Percentiles rank a stretch among this genome's conserved stretches.
Conservation (phyloP, 2,329 filamentous ascomycete genomes). For the Xylariaceae sp. region DNA sequence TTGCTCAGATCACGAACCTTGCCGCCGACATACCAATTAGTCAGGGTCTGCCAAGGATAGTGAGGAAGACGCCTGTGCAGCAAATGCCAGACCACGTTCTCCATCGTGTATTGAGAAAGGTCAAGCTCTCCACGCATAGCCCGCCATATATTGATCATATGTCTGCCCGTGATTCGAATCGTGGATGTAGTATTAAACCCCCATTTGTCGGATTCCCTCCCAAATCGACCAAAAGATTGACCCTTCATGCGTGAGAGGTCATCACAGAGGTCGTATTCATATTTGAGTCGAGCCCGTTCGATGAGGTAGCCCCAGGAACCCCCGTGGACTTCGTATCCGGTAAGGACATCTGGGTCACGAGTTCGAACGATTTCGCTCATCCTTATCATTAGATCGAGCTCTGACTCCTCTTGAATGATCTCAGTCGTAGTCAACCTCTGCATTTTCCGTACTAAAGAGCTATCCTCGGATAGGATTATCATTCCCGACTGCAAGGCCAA, state of each 20-base stretch:
- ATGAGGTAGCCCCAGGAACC: conserved; percentile 94
- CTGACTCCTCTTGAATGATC: conserved; percentile 68
- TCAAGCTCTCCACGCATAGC: conserved; percentile 93
- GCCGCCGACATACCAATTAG: conserved; percentile 70
- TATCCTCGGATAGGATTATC: conserved; percentile 62
- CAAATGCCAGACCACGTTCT: conserved; percentile 89
- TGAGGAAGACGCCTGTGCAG: conserved; percentile 84
- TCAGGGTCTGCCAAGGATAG: conserved; percentile 73
- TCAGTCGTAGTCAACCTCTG: conserved; percentile 56
- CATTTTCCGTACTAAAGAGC: conserved; percentile 54
- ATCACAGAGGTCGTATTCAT: conserved; percentile 84
- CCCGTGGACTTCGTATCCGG: conserved; percentile 91
- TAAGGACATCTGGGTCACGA: conserved; percentile 86
- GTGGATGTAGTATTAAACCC: conserved; percentile 91
- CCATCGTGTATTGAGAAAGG: conserved; percentile 89
- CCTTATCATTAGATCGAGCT: conserved; percentile 78
- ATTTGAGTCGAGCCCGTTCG: conserved; percentile 78
- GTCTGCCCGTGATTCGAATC: conserved; percentile 84
- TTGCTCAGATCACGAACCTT: conserved; percentile 66
- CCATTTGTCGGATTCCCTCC: conserved; percentile 84
- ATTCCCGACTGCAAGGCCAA: conserved; percentile 61
- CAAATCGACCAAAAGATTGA: conserved; percentile 75
- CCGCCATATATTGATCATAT: conserved; percentile 96
- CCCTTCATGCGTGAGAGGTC: conserved; percentile 86
- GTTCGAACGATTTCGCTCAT: conserved; percentile 79